These are phyloP conservation scores for Microsporum ferrugineum DNA, from an alignment of 2,329 filamentous ascomycete genomes.

Conservation along the genomic window DNA sequence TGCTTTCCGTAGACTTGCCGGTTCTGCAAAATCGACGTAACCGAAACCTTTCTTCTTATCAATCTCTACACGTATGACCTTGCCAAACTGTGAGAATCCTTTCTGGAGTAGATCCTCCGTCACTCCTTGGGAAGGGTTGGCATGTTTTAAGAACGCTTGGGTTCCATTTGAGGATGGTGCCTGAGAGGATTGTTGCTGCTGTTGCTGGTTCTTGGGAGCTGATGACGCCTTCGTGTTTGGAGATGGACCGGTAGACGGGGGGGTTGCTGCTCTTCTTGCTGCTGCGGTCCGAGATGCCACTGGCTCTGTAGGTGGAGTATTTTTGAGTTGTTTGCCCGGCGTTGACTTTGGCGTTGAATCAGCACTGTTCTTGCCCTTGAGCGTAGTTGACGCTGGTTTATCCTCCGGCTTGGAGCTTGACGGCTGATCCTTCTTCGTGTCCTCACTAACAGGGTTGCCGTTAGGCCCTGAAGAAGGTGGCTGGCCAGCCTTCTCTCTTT, in stretches of 20 bases:
- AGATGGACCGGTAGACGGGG: slow-evolving; percentile 19
- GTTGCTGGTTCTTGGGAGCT: slow-evolving; percentile 2
- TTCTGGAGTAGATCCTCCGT: slow-evolving; percentile 69
- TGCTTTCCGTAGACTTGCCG: slow-evolving; percentile 62
- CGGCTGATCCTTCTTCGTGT: slow-evolving; percentile 9
- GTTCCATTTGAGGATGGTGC: slow-evolving; percentile 19
- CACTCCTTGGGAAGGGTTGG: slow-evolving; percentile 81
- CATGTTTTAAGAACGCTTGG: slow-evolving; percentile 63
- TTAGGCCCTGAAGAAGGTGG: background rate
- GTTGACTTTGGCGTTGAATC: slow-evolving; percentile 6
- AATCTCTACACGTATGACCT: slow-evolving; percentile 71
- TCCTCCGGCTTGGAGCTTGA: slow-evolving; percentile 3
- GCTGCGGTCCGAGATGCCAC: slow-evolving; percentile 9
- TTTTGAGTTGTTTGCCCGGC: slow-evolving; percentile 8
- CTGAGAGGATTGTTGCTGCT: slow-evolving; percentile 10
- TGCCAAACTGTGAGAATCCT: slow-evolving; percentile 62
- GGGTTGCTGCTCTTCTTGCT: slow-evolving; percentile 10
- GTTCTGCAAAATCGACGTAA: slow-evolving; percentile 75
- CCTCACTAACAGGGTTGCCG: slow-evolving; percentile 8
- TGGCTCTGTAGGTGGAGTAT: slow-evolving; percentile 10
- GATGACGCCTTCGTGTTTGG: background rate
- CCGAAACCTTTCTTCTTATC: slow-evolving; percentile 92
- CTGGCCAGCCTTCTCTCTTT: slow-evolving; percentile 23
- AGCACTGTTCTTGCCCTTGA: slow-evolving; percentile 4
- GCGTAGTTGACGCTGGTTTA: background rate